phyloP scores from a whole-genome alignment of 192 early-diverging fungal species.

The Podila horticola region DNA sequence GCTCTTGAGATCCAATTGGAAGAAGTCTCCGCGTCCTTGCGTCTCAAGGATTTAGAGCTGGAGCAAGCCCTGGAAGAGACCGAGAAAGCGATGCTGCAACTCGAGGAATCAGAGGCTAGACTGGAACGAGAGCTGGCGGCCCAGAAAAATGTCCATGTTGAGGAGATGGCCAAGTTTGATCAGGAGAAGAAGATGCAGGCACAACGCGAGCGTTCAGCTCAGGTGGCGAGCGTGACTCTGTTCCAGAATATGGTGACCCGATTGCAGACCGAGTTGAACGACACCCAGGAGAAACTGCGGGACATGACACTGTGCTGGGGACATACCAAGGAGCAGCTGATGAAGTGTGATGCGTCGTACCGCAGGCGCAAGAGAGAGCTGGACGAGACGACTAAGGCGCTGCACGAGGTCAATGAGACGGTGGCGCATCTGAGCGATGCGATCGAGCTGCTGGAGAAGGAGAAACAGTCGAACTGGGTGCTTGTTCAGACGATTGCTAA shows the following conservation, averaged over 20 bases:
- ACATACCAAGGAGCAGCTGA: constrained; percentile 36
- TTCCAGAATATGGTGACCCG: constrained; percentile 42
- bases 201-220: constrained; percentile 27
- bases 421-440: constrained; percentile 25
- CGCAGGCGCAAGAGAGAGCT: constrained; percentile 22
- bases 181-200: constrained; percentile 33
- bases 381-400: constrained; percentile 18
- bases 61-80: constrained; percentile 16
- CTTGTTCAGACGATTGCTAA: constrained; percentile 16
- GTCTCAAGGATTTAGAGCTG: constrained; percentile 23
- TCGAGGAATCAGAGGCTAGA: not conserved
- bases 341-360: constrained; percentile 22
- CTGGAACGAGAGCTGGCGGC: constrained; percentile 4
- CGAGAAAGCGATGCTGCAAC: constrained; percentile 5
- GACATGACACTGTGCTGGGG: constrained; percentile 22
- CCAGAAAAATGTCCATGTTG: constrained; percentile 1
- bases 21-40: constrained; percentile 9
- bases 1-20: constrained; percentile 25
- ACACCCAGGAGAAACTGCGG: constrained; percentile 29
- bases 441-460: constrained; percentile 26
- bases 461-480: constrained; percentile 8
- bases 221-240: constrained; percentile 8
- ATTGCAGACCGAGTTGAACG: constrained; percentile 18
- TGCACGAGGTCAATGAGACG: constrained; percentile 35
- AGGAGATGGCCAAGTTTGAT: constrained; percentile 10